Evolutionary conservation across 345 rosid species (phyloP), one percentile per base, ranked within the genome.

Genomic region (Eucalyptus regnans): DNA sequence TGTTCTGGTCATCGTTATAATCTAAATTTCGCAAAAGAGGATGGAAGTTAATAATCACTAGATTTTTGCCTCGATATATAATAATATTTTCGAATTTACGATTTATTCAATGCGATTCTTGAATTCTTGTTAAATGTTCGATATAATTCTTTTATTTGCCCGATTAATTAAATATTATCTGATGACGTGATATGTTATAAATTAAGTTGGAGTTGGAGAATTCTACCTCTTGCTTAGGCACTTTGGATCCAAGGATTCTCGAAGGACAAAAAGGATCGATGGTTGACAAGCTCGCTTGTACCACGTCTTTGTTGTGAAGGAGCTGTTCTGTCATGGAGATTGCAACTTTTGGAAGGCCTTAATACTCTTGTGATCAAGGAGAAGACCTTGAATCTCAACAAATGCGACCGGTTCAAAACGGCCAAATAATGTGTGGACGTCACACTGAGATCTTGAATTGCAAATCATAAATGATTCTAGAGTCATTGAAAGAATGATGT

Each of bases 41-140:
- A 62, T 62, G 17, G 41, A n/a, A 2, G 4, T n/a, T 15, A 64
- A n/a, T n/a, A 64, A n/a, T n/a, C 41, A 2, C 20, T 2, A 0
- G 76, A n/a, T n/a, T 64, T 64, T 64, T 62, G 68, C 33, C 31
- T 27, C 17, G 3, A 25, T 60, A 52, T 52, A 52, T 18, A 52
- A 52, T 18, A 52, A 52, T 7, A 0, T 18, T 52, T 52, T 52
- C 4, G 2, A 27, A 62, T 12, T 62, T 27, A 27, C 5, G 0
- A 10, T 62, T 1, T 27, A 62, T 27, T 62, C 1, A 29, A 27
- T 27, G 7, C 1, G 0, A 62, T 62, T 12, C 1, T 62, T 10
- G 1, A 56, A 56, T 1, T 9, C 1, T 23, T 0, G 1, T 9
- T 22, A 22, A 56, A 56, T 0, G 1, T 56, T 56, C 1, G 1